A percentile compares a stretch with the other conserved stretches of the same genome.
Conservation (phyloP, 345 rosid species). For the Hibiscus syriacus region DNA sequence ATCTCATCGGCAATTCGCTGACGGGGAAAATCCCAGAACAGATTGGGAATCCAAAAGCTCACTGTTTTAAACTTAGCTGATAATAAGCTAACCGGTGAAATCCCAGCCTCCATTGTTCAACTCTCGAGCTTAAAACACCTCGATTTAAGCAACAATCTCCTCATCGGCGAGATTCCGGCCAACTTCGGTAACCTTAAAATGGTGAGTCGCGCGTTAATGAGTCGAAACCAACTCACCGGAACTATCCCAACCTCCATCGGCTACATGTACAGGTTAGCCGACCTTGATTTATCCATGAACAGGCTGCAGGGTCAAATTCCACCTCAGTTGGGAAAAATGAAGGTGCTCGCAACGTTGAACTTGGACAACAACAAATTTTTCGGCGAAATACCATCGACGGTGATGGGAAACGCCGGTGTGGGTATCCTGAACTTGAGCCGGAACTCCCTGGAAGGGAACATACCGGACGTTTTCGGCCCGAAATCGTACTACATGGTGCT, state of each 20-base stretch:
- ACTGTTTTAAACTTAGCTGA: conserved; percentile 76
- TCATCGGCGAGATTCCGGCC: conserved; percentile 59
- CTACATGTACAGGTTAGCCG: conserved; percentile 60
- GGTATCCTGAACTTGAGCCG: conserved; percentile 72
- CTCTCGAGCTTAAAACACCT: conserved; percentile 62
- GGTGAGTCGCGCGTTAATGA: conserved; percentile 70
- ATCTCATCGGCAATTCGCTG: conserved; percentile 64
- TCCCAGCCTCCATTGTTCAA: conserved; percentile 56
- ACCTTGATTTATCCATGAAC: conserved; percentile 72
- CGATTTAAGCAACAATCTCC: conserved; percentile 54
- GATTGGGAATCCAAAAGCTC: conserved; percentile 51
- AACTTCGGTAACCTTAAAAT: conserved; percentile 64
- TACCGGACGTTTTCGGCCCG: conserved; percentile 74
- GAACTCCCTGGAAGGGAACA: conserved; percentile 59
- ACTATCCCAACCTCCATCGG: conserved; percentile 59
- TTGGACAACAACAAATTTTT: conserved; percentile 54
- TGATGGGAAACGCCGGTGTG: conserved; percentile 50
- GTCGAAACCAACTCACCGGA: conserved; percentile 66
- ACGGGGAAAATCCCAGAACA: conserved; percentile 58
- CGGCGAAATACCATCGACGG: conserved; percentile 48
- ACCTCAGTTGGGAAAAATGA: conserved; percentile 58
- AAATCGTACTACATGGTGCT: conserved; percentile 64
- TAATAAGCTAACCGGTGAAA: conserved; percentile 53
- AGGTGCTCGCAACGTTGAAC: conserved; percentile 67
- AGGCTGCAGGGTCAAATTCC: conserved; percentile 55